Conservation (phyloP, 2,329 filamentous ascomycete genomes). For the Fonsecaea monophora region DNA sequence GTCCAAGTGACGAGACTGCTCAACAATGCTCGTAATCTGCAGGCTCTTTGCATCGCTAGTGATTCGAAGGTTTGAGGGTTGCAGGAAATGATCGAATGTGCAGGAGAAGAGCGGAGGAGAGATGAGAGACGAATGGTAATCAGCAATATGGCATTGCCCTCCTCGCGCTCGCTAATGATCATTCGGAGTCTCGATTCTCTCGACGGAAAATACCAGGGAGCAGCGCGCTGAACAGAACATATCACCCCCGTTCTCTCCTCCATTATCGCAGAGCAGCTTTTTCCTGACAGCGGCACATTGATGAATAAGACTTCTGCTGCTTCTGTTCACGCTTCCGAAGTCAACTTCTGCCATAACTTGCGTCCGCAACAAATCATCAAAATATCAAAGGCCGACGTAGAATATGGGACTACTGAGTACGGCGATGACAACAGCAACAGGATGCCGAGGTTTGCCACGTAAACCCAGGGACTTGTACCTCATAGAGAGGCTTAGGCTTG, state of each 20-base stretch:
- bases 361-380: not conserved
- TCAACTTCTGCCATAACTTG: not conserved
- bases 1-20: too few species aligned
- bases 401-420: not conserved
- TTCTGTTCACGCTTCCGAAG: not conserved
- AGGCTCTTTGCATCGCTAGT: too few species aligned
- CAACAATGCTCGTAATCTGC: too few species aligned
- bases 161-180: too few species aligned
- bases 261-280: not conserved
- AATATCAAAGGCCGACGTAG: not conserved
- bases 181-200: too few species aligned
- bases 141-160: too few species aligned
- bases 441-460: not conserved
- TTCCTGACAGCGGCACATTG: not conserved
- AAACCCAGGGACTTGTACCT: not conserved
- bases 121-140: too few species aligned
- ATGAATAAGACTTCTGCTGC: not conserved
- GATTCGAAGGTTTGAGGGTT: too few species aligned
- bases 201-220: not conserved
- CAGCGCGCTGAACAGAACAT: not conserved
- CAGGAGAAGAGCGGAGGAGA: too few species aligned
- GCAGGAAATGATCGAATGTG: too few species aligned
- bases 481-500: constrained; percentile 17
- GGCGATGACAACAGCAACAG: not conserved
- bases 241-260: not conserved